phyloP scores from a whole-genome alignment of 1,284 basidiomycete genomes.

The Golubevia sp. region DNA sequence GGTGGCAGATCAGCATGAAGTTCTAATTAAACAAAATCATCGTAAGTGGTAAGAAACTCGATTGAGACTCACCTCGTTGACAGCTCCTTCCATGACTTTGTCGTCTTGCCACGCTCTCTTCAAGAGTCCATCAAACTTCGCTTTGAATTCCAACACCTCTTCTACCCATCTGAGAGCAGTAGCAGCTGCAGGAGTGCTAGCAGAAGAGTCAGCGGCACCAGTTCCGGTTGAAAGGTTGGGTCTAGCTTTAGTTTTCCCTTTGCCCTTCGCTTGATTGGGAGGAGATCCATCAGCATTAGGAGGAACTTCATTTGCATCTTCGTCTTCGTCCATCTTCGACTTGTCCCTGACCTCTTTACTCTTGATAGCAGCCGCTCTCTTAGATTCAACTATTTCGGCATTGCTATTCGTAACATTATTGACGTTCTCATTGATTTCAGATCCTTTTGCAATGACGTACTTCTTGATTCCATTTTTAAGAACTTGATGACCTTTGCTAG shows the following conservation, averaged over 20 bases:
- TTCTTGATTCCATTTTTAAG: constrained; percentile 44
- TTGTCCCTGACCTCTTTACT: too few relatives aligned
- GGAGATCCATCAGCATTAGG: neutral
- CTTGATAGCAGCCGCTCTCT: too few relatives aligned
- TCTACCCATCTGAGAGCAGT: constrained; percentile 53
- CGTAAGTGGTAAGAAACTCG: too few relatives aligned
- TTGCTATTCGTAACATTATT: neutral
- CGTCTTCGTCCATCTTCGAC: too few relatives aligned
- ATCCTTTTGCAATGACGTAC: constrained; percentile 44
- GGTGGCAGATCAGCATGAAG: too few relatives aligned
- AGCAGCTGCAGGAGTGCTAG: constrained; percentile 12
- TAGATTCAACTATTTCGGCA: neutral
- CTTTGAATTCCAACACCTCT: constrained; percentile 53
- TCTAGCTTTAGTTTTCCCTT: neutral
- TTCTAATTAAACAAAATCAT: too few relatives aligned
- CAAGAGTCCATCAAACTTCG: constrained; percentile 45
- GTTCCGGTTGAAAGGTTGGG: too few relatives aligned
- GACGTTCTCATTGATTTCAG: constrained; percentile 46
- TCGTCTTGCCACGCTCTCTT: constrained; percentile 31
- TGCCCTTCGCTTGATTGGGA: neutral
- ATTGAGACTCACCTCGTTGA: constrained; percentile 37
- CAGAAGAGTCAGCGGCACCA: neutral
- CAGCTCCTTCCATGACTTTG: constrained; percentile 44
- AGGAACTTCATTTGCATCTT: too few relatives aligned
- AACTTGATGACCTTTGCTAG: constrained; percentile 27